Base-by-base conservation (phyloP, 1,139 yeast species). In the Komagataea norvegica region DNA sequence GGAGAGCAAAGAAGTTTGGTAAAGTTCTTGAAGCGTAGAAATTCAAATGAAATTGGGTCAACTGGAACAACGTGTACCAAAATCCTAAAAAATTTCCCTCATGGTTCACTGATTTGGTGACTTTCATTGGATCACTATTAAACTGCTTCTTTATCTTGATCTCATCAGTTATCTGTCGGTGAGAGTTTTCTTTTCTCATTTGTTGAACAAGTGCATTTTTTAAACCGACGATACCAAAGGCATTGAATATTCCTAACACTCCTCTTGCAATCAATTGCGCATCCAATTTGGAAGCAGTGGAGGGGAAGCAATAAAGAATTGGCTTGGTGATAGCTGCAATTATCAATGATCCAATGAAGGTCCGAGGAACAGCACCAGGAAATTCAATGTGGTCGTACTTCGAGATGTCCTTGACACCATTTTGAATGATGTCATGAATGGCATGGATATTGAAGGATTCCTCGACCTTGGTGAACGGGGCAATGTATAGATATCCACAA, bases 401-500 rank as follows among this genome's bases (percentile, higher is more conserved):
- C 6, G 70, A 51, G 1, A 68, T 41, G 38, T 67, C 68, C 0
- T 71, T 47, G 18, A 30, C 14, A 0, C 96, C 96, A 54, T 76
- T 71, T 46, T 72, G 71, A 38, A 86, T 50, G 34, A 89, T 69
- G 54, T 91, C 97, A 55, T 88, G 91, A 29, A 86, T 68, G 0
- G 97, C 97, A 54, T 91, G 97, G 32, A 86, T 67, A 51, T 82
- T 86, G 67, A 91, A 91, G 25, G 95, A 85, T 57, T 91, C 98
- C 56, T 91, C 97, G 1, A 91, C 96, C 59, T 91, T 89, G 5
- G 96, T 82, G 58, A 68, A 87, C 0, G 96, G 96, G 0, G 95
- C 71, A 3, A 74, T 49, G 17, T 65, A 48, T 45, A 81, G 54
- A 55, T 81, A 74, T 40, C 59, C 57, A 2, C 64, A 54, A 14